These are phyloP conservation scores for Suillus subalutaceus DNA, from an alignment of 768 basidiomycete species.

Conservation along the genomic window DNA sequence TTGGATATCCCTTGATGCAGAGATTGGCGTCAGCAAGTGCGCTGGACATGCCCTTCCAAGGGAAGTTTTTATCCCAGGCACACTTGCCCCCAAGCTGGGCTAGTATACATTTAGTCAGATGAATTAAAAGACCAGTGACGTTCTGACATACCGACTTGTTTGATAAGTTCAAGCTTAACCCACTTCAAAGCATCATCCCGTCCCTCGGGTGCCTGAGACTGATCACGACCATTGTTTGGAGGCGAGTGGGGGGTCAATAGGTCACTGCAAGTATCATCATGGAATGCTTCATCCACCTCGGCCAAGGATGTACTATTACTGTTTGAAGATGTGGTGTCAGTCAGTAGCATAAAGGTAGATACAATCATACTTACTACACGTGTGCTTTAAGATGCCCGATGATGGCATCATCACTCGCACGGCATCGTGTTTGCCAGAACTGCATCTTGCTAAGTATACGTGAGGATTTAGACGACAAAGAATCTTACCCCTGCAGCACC, in stretches of 20 bases:
- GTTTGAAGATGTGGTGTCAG: background rate
- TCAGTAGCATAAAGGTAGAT: background rate
- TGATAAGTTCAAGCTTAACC: background rate
- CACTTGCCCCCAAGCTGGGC: background rate
- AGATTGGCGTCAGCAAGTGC: background rate
- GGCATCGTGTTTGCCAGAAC: constrained; percentile 13
- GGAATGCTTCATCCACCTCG: background rate
- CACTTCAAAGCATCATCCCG: background rate
- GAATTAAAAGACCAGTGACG: background rate
- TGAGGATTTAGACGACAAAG: background rate
- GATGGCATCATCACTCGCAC: constrained; percentile 3
- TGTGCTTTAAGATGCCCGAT: constrained; percentile 15
- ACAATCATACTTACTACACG: constrained; percentile 12
- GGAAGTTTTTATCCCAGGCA: background rate
- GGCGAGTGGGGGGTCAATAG: no score
- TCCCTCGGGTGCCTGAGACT: background rate
- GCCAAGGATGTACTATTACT: background rate
- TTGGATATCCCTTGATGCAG: background rate
- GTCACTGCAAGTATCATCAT: background rate
- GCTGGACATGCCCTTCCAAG: background rate
- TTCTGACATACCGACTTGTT: background rate
- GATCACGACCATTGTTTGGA: background rate
- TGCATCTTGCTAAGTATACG: background rate
- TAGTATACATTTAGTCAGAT: background rate
- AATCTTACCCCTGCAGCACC: constrained; percentile 6